Evolutionary conservation across 129 eudicot genomes (phyloP), one percentile per base, ranked within the genome.

Genomic region (Flaveria ramosissima): DNA sequence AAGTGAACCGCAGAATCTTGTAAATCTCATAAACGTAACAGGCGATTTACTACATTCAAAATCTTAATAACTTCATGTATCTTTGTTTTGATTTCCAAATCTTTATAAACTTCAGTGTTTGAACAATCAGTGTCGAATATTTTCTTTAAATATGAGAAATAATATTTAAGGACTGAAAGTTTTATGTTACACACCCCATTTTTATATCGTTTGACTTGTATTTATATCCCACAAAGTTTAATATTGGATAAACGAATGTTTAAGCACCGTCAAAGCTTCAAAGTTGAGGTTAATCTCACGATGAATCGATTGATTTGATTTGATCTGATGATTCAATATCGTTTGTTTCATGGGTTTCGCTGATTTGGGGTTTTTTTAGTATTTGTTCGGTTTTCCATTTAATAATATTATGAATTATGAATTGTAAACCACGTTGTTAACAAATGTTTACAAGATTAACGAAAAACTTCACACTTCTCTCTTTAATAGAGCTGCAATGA

Each of bases 401-500:
- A 70, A 70, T 42, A 41, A 6, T 41, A 73, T 55, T 36, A 12
- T 73, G 52, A 57, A 73, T 55, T 36, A 12, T 73, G 52, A 57
- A 36, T 36, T 36, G 39, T 15, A 67, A 55, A 17, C 67, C 19
- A 36, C 4, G 77, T 72, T 52, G 52, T 72, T 57, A 57, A 73
- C 55, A 62, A 46, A 20, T 42, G 78, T 41, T 59, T 77, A 41
- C 68, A 53, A 66, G n/a, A 70, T 69, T 69, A 69, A 78, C 76
- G 70, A 48, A 69, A 78, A 78, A 56, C 70, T 59, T 59, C 4
- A 78, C 82, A 70, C 53, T 59, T 70, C 41, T 69, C 24, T 55
- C 47, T 65, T 41, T 57, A 67, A 76, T 50, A 20, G 66, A 76
- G 80, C 51, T 65, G 66, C 61, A 64, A 76, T 76, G 39, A 51